A percentile compares a stretch with the other conserved stretches of the same genome.
These are phyloP conservation scores for Arthrobotrys iridis DNA, from an alignment of 2,329 filamentous ascomycete species.

Conservation along the genomic window DNA sequence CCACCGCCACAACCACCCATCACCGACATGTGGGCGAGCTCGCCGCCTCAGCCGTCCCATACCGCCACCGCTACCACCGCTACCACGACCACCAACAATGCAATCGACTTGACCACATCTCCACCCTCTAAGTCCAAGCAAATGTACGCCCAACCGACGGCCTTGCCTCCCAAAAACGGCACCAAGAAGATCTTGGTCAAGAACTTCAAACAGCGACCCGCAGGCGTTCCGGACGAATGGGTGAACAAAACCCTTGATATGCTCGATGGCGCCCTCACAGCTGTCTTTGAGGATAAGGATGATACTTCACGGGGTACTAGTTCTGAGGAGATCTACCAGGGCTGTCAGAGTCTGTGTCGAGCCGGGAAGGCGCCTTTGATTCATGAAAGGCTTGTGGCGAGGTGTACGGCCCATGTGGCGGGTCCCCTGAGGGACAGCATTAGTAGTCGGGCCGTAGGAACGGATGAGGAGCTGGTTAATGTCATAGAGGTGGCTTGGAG, in stretches of 20 bases:
- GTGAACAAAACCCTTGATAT: conserved; percentile 79
- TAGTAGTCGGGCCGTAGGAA: conserved; percentile 65
- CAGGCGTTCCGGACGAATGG: conserved; percentile 77
- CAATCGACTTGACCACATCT: conserved; percentile 30
- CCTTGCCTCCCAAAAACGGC: conserved; percentile 43
- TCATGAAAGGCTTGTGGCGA: conserved; percentile 72
- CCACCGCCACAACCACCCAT: conserved; percentile 2
- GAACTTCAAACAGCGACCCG: conserved; percentile 77
- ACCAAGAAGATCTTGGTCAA: conserved; percentile 90
- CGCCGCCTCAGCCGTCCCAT: conserved; percentile 39
- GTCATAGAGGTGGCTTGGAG: conserved; percentile 74
- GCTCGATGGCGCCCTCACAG: conserved; percentile 75
- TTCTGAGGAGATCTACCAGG: conserved; percentile 88
- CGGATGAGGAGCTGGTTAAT: conserved; percentile 73
- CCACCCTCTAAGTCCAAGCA: conserved; percentile 19
- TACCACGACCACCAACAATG: conserved; percentile 20
- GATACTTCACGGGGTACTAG: conserved; percentile 73
- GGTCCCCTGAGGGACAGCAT: conserved; percentile 69
- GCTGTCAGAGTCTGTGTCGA: conserved; percentile 89
- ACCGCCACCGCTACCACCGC: conserved; percentile 15
- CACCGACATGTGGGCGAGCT: conserved; percentile 44
- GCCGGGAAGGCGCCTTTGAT: conserved; percentile 76
- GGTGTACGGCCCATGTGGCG: conserved; percentile 73
- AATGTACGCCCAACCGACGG: conserved; percentile 36
- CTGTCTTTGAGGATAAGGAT: conserved; percentile 74